Evolutionary conservation across 176 grass and related monocot genomes (phyloP).

Genomic region (Lolium perenne): DNA sequence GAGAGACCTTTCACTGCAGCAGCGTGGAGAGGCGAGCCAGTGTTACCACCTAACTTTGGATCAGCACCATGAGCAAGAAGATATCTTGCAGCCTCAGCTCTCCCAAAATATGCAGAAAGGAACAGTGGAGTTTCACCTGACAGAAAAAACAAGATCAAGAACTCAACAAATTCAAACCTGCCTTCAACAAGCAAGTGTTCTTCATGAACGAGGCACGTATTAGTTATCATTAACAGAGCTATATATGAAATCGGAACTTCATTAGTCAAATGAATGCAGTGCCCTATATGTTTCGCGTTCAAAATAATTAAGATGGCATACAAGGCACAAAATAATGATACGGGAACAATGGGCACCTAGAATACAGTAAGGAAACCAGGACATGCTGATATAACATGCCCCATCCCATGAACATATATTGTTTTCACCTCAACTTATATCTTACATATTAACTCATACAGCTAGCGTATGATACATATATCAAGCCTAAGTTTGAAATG

Average conservation of each 20-base stretch:
- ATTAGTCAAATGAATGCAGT: background rate
- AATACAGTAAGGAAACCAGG: background rate
- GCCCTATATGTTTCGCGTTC: no score
- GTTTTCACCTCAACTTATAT: background rate
- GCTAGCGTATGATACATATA: background rate
- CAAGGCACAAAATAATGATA: background rate
- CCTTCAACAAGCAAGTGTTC: background rate
- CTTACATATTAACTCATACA: background rate
- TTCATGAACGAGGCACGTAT: background rate
- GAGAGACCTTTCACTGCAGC: background rate
- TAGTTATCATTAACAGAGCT: background rate
- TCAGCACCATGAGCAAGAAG: slow-evolving; percentile 15
- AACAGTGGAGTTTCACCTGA: slow-evolving; percentile 19
- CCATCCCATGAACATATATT: background rate
- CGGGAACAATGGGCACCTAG: background rate
- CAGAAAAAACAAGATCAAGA: background rate
- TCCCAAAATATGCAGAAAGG: slow-evolving; percentile 16
- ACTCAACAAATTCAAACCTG: background rate
- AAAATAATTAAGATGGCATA: background rate
- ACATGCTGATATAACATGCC: background rate
- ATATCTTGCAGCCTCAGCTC: background rate
- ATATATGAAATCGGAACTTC: background rate
- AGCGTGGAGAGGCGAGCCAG: background rate
- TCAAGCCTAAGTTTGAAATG: background rate
- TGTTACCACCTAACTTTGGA: slow-evolving; percentile 1